Base-by-base conservation (phyloP, 2,329 filamentous ascomycete species). In the Trichoderma aggressivum region DNA sequence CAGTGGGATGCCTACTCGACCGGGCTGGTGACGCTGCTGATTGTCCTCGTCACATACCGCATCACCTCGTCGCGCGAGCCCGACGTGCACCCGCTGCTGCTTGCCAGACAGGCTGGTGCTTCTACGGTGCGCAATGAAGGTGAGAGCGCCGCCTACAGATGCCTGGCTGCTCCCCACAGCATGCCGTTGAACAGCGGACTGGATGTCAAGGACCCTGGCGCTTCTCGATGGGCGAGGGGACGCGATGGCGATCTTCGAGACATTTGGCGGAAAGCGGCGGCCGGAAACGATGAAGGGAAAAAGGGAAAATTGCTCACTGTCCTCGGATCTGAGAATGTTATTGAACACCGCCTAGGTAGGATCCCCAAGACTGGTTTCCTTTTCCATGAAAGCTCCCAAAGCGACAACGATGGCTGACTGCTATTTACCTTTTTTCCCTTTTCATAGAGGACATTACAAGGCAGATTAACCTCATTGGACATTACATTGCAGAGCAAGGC, bases 191-290 rank as follows among this genome's bases (percentile, higher is more conserved):
- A 91, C 75, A 83, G 87, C 47, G 93, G 94, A 5, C 85, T 97
- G 61, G 93, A 93, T 75, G 92, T 98, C 70, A 95, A 94, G 82
- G 92, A 94, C 69, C 83, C 91, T 0, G 92, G 91, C 56, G 89
- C 91, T 59, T 91, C 93, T 60, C 94, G 94, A 82, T 98, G 94
- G 92, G 87, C 91, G 11, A 85, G 87, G 70, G 95, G 95, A 62
- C 90, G 92, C 70, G 91, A 97, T 80, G 96, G 96, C 58, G 95
- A 99, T 77, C 84, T 99, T 74, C 88, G 95, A 69, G 95, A 99
- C 81, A 86, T 99, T 70, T 99, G 96, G 96, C 89, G 91, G 74
- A 88, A 88, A 77, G 92, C 90, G 55, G 85, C 90, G 11, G 85
- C 85, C 70, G 93, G 79, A 39, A 87, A 90, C 70, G 88, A 90